These are phyloP conservation scores for Rusavskia elegans DNA, from an alignment of 495 filamentous ascomycete genomes.

Conservation along the genomic window DNA sequence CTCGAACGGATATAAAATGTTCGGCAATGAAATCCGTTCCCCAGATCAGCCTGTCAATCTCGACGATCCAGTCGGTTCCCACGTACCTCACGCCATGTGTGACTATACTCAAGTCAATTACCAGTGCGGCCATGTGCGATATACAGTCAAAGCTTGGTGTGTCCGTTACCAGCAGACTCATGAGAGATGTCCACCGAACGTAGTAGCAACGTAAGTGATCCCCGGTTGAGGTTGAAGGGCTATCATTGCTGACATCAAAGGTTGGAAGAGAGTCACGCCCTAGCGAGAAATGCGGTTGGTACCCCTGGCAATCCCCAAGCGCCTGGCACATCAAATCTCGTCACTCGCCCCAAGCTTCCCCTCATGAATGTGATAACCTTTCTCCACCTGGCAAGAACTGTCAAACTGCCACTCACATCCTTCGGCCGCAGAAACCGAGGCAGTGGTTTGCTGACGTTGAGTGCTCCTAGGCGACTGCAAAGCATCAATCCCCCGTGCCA, in stretches of 20 bases:
- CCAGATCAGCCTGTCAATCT: background rate
- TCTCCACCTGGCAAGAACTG: background rate
- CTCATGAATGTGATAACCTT: background rate
- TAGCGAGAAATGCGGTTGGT: slow-evolving; percentile 26
- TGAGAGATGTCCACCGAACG: slow-evolving; percentile 28
- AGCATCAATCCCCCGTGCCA: background rate
- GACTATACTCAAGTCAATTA: slow-evolving; percentile 38
- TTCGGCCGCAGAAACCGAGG: background rate
- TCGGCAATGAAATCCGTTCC: background rate
- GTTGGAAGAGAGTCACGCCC: slow-evolving; percentile 22
- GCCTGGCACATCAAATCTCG: background rate
- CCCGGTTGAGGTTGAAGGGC: background rate
- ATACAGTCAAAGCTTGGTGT: slow-evolving; percentile 37
- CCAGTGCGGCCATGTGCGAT: slow-evolving; percentile 31
- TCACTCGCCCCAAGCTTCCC: background rate
- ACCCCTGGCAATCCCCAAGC: background rate
- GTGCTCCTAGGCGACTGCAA: background rate
- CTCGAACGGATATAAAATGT: background rate
- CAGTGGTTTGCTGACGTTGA: background rate
- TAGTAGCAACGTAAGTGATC: slow-evolving; percentile 28
- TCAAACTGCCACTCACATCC: background rate
- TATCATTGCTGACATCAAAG: background rate
- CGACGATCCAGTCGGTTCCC: background rate
- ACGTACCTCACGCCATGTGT: slow-evolving; percentile 24
- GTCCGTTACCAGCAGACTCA: slow-evolving; percentile 29